Conservation (phyloP, 805 yeast genomes). For the Cyberlindnera petersonii region DNA sequence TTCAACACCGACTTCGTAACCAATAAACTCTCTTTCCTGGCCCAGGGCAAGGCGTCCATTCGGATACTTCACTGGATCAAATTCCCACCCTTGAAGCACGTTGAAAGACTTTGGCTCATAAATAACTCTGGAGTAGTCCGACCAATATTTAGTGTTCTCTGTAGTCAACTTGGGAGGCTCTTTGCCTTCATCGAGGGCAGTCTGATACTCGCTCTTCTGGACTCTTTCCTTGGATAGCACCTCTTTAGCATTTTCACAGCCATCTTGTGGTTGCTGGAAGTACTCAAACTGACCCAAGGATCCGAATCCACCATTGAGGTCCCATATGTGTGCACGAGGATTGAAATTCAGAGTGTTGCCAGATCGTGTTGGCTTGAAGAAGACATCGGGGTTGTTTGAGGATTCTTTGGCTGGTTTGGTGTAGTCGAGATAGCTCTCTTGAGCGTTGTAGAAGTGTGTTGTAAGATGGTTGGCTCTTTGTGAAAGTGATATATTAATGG, state of each 20-base stretch:
- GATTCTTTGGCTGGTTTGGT: conserved; percentile 26
- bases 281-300: conserved; percentile 55
- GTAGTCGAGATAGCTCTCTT: conserved; percentile 64
- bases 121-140: conserved; percentile 69
- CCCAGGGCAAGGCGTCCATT: conserved; percentile 26
- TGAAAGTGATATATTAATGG: conserved; percentile 68
- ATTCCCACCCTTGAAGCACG: conserved; percentile 57
- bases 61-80: conserved; percentile 35
- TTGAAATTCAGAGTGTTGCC: conserved; percentile 52
- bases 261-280: conserved; percentile 11
- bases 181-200: conserved; percentile 50
- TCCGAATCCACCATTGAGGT: conserved; percentile 73
- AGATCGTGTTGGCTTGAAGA: conserved; percentile 39
- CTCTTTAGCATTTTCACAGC: conserved; percentile 20
- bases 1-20: conserved; percentile 52
- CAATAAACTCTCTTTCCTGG: conserved; percentile 40
- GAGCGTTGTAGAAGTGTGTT: conserved; percentile 78
- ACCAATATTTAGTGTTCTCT: conserved; percentile 62
- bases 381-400: conserved; percentile 41
- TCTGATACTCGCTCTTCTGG: conserved; percentile 57
- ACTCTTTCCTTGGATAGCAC: conserved; percentile 36
- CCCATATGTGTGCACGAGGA: conserved; percentile 86
- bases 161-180: conserved; percentile 33
- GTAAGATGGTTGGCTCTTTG: conserved; percentile 70
- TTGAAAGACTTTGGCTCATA: conserved; percentile 59